These are phyloP conservation scores for Colletotrichum euphorbiae DNA, from an alignment of 2,329 filamentous ascomycete genomes.

Conservation along the genomic window DNA sequence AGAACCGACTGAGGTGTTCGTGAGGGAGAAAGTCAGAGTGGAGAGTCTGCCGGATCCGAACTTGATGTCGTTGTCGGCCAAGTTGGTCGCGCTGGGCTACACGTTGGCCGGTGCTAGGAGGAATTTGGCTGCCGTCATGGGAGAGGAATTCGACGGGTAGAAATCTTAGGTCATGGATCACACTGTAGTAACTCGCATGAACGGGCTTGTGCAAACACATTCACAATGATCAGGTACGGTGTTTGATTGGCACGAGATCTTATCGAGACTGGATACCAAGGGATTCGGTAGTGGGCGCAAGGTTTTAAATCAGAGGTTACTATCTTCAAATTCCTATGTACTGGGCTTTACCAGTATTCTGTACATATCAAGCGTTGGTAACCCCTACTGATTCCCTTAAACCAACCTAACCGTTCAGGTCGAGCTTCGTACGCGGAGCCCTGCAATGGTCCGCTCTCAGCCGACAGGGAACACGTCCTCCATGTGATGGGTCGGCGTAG, in stretches of 20 bases:
- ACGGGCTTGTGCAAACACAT: no score
- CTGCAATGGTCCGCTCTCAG: not conserved
- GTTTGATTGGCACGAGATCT: no score
- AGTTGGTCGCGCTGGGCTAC: slow-evolving; percentile 81
- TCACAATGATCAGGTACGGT: no score
- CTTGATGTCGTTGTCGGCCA: slow-evolving; percentile 84
- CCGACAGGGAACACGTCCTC: not conserved
- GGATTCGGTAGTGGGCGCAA: not conserved
- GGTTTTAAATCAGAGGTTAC: slow-evolving; percentile 1
- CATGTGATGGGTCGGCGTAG: not conserved
- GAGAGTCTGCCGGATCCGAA: slow-evolving; percentile 87
- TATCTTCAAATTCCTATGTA: slow-evolving; percentile 37
- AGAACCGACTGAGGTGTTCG: slow-evolving; percentile 73
- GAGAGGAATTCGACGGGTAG: slow-evolving; percentile 58
- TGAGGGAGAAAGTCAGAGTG: slow-evolving; percentile 89
- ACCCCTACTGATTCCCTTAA: not conserved
- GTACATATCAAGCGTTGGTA: slow-evolving; percentile 28
- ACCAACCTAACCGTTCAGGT: not conserved
- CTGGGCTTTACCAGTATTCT: slow-evolving; percentile 32
- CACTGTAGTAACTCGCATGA: not conserved
- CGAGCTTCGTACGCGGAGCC: not conserved
- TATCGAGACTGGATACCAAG: slow-evolving; percentile 40
- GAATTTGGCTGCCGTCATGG: slow-evolving; percentile 84
- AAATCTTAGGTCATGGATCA: no score
- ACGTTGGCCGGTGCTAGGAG: slow-evolving; percentile 76